Conservation (phyloP, 106 monocot genomes). For the Acorus gramineus region DNA sequence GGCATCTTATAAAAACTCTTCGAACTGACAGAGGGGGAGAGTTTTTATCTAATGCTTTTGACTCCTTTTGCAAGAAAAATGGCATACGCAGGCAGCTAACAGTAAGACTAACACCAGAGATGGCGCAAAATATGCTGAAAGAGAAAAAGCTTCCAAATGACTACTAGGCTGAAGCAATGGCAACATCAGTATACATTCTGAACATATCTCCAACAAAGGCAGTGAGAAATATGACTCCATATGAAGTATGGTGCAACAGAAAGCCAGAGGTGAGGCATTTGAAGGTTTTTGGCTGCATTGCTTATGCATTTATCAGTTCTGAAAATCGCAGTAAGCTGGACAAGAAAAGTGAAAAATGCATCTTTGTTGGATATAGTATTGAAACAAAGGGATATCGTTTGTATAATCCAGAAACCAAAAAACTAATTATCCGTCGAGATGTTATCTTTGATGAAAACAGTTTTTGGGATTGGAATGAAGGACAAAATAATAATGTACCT, state of each 20-base stretch:
- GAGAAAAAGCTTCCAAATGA: slow-evolving; percentile 2
- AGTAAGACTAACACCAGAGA: too few species aligned
- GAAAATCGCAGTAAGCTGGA: neutral
- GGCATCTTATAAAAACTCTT: too few species aligned
- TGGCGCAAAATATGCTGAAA: too few species aligned
- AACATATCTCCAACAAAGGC: slow-evolving; percentile 14
- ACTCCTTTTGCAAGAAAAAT: too few species aligned
- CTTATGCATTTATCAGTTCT: slow-evolving; percentile 7
- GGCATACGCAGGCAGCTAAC: too few species aligned
- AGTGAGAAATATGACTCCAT: slow-evolving; percentile 6
- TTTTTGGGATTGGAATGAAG: neutral
- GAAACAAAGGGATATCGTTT: slow-evolving; percentile 4
- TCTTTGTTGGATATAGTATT: slow-evolving; percentile 3
- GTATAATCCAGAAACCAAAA: neutral
- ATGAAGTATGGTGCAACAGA: neutral
- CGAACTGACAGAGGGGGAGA: too few species aligned
- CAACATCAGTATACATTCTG: neutral
- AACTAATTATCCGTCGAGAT: slow-evolving; percentile 2
- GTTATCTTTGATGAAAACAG: slow-evolving; percentile 8
- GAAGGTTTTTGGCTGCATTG: neutral
- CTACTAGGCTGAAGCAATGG: slow-evolving; percentile 6
- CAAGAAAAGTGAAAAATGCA: slow-evolving; percentile 1
- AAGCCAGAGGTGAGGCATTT: slow-evolving; percentile 1
- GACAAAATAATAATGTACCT: neutral
- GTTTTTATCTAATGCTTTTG: too few species aligned